phyloP scores from a whole-genome alignment of 495 filamentous ascomycete genomes.

The Penicillium samsonianum region DNA sequence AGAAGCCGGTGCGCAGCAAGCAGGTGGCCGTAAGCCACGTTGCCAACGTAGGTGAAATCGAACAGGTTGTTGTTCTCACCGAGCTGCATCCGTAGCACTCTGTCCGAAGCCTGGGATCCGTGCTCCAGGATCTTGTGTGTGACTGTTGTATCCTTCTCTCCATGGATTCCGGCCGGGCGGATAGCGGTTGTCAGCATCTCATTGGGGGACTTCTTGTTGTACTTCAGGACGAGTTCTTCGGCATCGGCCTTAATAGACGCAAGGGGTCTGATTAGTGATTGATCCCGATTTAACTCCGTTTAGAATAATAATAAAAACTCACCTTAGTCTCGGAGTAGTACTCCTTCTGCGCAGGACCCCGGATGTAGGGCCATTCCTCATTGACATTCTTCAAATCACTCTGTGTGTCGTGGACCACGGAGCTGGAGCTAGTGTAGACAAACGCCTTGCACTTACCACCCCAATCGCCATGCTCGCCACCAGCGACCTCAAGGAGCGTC shows the following conservation, averaged over 20 bases:
- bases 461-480: constrained; percentile 57
- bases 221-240: constrained; percentile 78
- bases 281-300: neutral
- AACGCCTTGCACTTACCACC: constrained; percentile 79
- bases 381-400: constrained; percentile 85
- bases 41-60: constrained; percentile 59
- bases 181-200: constrained; percentile 74
- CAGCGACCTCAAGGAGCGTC: constrained; percentile 72
- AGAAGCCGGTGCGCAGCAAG: constrained; percentile 70
- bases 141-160: constrained; percentile 80
- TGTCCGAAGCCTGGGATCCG: constrained; percentile 46
- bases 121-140: constrained; percentile 57
- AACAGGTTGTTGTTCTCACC: constrained; percentile 82
- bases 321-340: constrained; percentile 93
- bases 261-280: constrained; percentile 8
- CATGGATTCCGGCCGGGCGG: constrained; percentile 87
- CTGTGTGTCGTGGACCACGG: constrained; percentile 78
- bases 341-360: constrained; percentile 70
- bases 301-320: constrained; percentile 7
- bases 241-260: constrained; percentile 66
- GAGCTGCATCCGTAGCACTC: constrained; percentile 77
- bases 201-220: constrained; percentile 70
- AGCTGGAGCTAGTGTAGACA: constrained; percentile 91
- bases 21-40: constrained; percentile 51
- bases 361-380: constrained; percentile 80